Conservation (phyloP, 2,329 filamentous ascomycete species). For the Penicillium sp. region DNA sequence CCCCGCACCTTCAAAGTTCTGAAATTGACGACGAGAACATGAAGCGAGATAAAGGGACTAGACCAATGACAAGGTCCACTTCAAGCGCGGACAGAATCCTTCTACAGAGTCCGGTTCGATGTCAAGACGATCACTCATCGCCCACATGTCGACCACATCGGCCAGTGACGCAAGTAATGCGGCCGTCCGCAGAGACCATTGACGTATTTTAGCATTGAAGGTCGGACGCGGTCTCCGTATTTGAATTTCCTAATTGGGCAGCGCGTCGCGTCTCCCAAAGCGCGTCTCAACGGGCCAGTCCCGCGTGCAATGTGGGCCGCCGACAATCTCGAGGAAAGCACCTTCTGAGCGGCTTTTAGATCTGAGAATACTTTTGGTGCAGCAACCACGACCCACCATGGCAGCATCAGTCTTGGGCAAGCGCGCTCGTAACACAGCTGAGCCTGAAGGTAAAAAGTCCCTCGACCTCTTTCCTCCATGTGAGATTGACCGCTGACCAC, state of each 20-base stretch:
- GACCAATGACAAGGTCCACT: background rate
- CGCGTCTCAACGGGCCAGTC: slow-evolving; percentile 1
- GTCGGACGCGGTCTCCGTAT: background rate
- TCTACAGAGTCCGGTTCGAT: background rate
- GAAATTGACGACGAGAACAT: background rate
- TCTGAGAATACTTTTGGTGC: background rate
- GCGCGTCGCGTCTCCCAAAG: slow-evolving; percentile 14
- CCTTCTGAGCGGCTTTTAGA: slow-evolving; percentile 16
- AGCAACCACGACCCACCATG: slow-evolving; percentile 23
- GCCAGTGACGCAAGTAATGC: slow-evolving; percentile 10
- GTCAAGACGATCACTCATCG: slow-evolving; percentile 4
- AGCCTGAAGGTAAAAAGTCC: slow-evolving; percentile 35
- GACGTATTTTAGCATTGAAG: slow-evolving; percentile 4
- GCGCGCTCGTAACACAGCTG: slow-evolving; percentile 35
- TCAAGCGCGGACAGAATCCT: background rate
- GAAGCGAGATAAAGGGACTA: background rate
- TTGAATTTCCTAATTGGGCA: slow-evolving; percentile 9
- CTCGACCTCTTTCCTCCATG: slow-evolving; percentile 10
- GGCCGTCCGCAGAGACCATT: background rate
- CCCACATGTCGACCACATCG: background rate
- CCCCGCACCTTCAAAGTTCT: slow-evolving; percentile 1
- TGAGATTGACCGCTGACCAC: slow-evolving; percentile 6
- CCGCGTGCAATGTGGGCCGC: slow-evolving; percentile 1
- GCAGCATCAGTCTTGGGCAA: slow-evolving; percentile 40
- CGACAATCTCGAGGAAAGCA: slow-evolving; percentile 12